Percentiles rank a stretch among this genome's conserved stretches.
These are phyloP conservation scores for Xylariaceae sp. DNA, from an alignment of 2,329 filamentous ascomycete species.

Conservation along the genomic window DNA sequence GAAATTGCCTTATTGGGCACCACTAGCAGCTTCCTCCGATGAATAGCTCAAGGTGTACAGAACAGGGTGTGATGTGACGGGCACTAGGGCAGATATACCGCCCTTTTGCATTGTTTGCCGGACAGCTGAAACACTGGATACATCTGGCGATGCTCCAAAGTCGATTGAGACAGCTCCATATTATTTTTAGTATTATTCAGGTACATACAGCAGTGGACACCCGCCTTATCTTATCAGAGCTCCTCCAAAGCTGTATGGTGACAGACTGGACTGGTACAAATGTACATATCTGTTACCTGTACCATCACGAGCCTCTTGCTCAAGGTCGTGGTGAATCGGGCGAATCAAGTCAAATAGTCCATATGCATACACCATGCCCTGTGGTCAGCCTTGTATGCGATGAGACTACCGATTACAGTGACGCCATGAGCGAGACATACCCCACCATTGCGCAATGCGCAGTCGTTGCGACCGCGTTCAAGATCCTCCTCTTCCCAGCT, in stretches of 20 bases:
- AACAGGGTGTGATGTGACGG: too few species aligned
- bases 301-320: too few species aligned
- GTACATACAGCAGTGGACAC: neutral
- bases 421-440: conserved; percentile 69
- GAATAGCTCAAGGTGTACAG: too few species aligned
- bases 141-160: too few species aligned
- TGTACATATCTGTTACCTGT: too few species aligned
- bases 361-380: too few species aligned
- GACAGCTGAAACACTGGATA: neutral
- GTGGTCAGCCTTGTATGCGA: conserved; percentile 8
- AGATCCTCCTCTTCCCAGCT: conserved; percentile 85
- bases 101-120: neutral
- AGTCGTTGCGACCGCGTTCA: conserved; percentile 79
- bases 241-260: neutral
- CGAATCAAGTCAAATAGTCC: too few species aligned
- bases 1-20: neutral
- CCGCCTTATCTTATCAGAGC: neutral
- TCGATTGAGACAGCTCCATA: too few species aligned
- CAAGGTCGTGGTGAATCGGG: too few species aligned
- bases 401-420: conserved; percentile 8
- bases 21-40: too few species aligned
- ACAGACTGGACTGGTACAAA: too few species aligned
- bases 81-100: neutral
- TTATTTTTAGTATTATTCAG: too few species aligned
- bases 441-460: conserved; percentile 88